A percentile compares a stretch with the other conserved stretches of the same genome.
Evolutionary conservation across 2,329 filamentous ascomycete species (phyloP).

Genomic region (Aureobasidium sp.): DNA sequence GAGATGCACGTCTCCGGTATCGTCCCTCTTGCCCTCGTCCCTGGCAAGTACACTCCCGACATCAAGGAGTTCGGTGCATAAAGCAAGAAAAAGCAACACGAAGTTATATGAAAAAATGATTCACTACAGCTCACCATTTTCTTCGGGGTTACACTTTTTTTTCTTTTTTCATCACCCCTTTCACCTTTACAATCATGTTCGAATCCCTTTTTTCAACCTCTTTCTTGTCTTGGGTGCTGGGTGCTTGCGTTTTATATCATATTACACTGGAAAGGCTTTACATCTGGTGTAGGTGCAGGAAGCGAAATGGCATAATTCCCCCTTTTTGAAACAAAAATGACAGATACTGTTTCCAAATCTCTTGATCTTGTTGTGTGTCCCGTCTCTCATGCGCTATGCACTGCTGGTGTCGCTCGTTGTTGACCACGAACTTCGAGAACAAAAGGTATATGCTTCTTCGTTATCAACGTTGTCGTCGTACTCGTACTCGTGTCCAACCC

Average conservation of each 20-base stretch:
- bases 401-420: not conserved
- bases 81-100: conserved; percentile 6
- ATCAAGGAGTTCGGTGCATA: conserved; percentile 54
- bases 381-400: not conserved
- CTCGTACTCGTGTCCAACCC: not conserved
- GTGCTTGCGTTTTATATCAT: conserved; percentile 8
- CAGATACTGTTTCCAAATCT: not conserved
- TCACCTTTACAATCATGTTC: not conserved
- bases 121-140: conserved; percentile 1
- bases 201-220: not conserved
- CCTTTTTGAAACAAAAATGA: not conserved
- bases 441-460: not conserved
- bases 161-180: not conserved
- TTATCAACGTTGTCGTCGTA: not conserved
- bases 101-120: conserved; percentile 12
- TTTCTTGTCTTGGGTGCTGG: conserved; percentile 2
- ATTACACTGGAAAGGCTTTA: conserved; percentile 10
- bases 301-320: conserved; percentile 12
- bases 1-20: conserved; percentile 91
- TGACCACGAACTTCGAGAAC: too few species aligned
- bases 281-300: conserved; percentile 11
- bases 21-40: conserved; percentile 74
- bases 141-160: conserved; percentile 4
- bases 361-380: not conserved
- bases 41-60: conserved; percentile 48